Evolutionary conservation across 345 rosid genomes (phyloP).

Genomic region (Triadica sebifera): DNA sequence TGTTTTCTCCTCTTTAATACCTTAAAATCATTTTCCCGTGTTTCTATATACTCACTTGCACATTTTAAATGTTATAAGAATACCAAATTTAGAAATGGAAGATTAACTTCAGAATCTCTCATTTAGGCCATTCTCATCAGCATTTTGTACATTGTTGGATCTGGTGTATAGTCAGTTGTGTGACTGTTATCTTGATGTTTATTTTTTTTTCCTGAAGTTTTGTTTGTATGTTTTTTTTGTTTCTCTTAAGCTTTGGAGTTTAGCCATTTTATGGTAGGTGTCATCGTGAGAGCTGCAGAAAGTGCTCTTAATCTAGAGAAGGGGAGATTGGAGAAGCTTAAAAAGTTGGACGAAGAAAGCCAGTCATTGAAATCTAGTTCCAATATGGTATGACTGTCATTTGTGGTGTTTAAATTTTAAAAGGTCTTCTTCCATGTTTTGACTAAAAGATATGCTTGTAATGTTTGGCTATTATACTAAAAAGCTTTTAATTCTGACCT

Average conservation of each 20-base stretch:
- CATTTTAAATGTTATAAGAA: background rate
- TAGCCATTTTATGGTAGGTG: conserved; percentile 36
- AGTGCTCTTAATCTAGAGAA: conserved; percentile 63
- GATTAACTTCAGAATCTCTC: background rate
- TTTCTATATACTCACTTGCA: background rate
- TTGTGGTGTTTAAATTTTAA: background rate
- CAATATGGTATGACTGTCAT: conserved; percentile 46
- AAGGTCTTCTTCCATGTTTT: conserved; percentile 2
- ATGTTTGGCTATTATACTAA: background rate
- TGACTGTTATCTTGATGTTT: background rate
- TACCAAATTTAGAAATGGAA: background rate
- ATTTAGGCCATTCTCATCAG: background rate
- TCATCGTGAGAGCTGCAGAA: conserved; percentile 59
- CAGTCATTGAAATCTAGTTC: conserved; percentile 41
- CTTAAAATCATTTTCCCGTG: background rate
- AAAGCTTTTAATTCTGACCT: background rate
- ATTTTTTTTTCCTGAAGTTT: background rate
- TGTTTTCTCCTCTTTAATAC: background rate
- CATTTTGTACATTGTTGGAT: background rate
- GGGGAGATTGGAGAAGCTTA: conserved; percentile 60
- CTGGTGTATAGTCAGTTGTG: background rate
- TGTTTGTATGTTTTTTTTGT: background rate
- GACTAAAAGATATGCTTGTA: background rate
- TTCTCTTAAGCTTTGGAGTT: background rate
- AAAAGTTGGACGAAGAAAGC: conserved; percentile 51